These are phyloP conservation scores for Linum lewisii DNA, from an alignment of 345 rosid genomes.

Conservation along the genomic window DNA sequence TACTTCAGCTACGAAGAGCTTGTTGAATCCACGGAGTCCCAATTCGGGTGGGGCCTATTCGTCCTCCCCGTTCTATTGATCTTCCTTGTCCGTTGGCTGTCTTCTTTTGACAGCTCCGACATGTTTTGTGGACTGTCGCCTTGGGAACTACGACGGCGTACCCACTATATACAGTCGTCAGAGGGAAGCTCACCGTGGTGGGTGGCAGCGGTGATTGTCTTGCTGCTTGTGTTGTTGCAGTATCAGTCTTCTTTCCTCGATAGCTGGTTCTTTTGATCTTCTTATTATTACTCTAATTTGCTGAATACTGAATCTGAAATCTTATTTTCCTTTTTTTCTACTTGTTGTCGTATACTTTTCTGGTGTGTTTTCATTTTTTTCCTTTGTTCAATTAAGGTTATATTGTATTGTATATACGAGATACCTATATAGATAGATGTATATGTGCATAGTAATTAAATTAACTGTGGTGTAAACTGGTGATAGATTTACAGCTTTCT, in stretches of 20 bases:
- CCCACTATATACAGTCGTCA: constrained; percentile 20
- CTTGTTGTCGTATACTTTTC: no score
- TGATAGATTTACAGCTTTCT: no score
- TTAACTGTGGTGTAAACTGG: no score
- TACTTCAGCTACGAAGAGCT: constrained; percentile 48
- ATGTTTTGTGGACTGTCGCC: constrained; percentile 38
- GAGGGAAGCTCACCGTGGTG: constrained; percentile 91
- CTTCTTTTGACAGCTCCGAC: constrained; percentile 54
- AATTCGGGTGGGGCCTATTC: constrained; percentile 50
- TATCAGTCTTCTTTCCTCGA: constrained; percentile 64
- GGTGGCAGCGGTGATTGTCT: constrained; percentile 73
- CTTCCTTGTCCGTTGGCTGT: constrained; percentile 51
- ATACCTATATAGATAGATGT: no score
- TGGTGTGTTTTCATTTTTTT: no score
- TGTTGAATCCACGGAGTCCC: constrained; percentile 46
- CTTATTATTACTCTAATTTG: no score
- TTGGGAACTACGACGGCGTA: constrained; percentile 38
- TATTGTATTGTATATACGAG: no score
- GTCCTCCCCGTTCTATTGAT: constrained; percentile 46
- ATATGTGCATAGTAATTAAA: no score
- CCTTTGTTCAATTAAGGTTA: no score
- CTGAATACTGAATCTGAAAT: neutral
- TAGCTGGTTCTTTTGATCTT: constrained; percentile 31
- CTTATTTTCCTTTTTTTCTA: no score
- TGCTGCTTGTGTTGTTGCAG: constrained; percentile 58